These are phyloP conservation scores for Colletotrichum falcatum DNA, from an alignment of 2,329 filamentous ascomycete genomes.

Conservation along the genomic window DNA sequence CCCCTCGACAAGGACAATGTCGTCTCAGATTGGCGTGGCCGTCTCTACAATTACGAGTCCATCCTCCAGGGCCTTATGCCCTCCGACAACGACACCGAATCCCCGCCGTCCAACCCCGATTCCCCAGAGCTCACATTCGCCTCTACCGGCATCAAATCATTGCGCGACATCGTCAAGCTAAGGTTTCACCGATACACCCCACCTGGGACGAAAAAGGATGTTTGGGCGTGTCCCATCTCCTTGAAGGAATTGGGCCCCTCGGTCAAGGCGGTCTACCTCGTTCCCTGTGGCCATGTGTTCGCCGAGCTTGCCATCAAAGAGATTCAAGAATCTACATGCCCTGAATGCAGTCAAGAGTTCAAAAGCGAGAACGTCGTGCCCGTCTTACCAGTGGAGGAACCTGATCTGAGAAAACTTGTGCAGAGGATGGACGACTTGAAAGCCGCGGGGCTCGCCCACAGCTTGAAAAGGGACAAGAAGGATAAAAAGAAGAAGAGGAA, in stretches of 20 bases:
- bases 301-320: conserved; percentile 87
- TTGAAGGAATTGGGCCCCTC: conserved; percentile 85
- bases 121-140: conserved; percentile 54
- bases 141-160: conserved; percentile 75
- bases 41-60: conserved; percentile 94
- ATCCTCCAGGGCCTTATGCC: conserved; percentile 74
- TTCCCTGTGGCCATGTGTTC: conserved; percentile 96
- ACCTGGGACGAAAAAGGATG: conserved; percentile 61
- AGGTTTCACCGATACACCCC: conserved; percentile 70
- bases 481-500: conserved; percentile 82
- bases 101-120: conserved; percentile 44
- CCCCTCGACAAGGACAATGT: conserved; percentile 76
- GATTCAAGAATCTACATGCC: conserved; percentile 72
- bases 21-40: conserved; percentile 86
- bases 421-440: conserved; percentile 76
- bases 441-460: conserved; percentile 82
- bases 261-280: conserved; percentile 86
- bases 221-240: conserved; percentile 88
- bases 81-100: conserved; percentile 47
- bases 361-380: conserved; percentile 81
- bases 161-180: conserved; percentile 90
- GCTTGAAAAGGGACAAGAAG: conserved; percentile 82
- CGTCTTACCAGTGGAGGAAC: conserved; percentile 78
- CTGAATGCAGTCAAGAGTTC: conserved; percentile 82
- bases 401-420: conserved; percentile 76